These are phyloP conservation scores for Penicillium pancosmium DNA, from an alignment of 495 filamentous ascomycete genomes.

Conservation along the genomic window DNA sequence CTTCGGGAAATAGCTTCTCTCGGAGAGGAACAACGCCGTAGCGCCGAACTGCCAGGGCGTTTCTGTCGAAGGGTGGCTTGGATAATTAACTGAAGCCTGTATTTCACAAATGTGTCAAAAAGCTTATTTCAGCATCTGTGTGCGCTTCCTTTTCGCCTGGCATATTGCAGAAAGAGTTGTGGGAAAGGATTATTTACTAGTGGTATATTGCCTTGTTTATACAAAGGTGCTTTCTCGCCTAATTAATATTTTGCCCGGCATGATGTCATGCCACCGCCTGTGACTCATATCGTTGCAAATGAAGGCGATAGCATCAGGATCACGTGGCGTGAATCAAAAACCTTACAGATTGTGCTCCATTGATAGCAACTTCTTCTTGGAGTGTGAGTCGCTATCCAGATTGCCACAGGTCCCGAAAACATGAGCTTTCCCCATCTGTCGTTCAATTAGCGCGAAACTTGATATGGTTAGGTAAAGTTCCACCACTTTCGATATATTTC, in stretches of 20 bases:
- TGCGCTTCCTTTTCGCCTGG: neutral
- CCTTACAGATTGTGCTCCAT: neutral
- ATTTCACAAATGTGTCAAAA: neutral
- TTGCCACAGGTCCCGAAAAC: neutral
- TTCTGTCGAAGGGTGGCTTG: neutral
- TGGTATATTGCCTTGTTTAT: neutral
- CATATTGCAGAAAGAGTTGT: slow-evolving; percentile 2
- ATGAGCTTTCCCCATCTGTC: too few species aligned
- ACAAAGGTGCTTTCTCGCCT: neutral
- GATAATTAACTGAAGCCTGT: slow-evolving; percentile 3
- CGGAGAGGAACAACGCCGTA: slow-evolving; percentile 3
- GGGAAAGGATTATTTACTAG: neutral
- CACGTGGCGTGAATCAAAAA: neutral
- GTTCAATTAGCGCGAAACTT: neutral
- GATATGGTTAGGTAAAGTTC: neutral
- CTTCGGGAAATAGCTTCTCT: neutral
- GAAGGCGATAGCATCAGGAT: neutral
- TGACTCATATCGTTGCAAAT: neutral
- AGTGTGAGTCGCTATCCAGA: neutral
- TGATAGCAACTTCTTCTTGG: neutral
- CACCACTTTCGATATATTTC: neutral
- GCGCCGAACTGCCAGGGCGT: neutral
- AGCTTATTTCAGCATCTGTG: neutral
- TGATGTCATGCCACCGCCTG: neutral
- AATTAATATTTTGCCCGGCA: neutral